Evolutionary conservation across 2,329 filamentous ascomycete genomes (phyloP).

Genomic region (Monosporascus sp.): DNA sequence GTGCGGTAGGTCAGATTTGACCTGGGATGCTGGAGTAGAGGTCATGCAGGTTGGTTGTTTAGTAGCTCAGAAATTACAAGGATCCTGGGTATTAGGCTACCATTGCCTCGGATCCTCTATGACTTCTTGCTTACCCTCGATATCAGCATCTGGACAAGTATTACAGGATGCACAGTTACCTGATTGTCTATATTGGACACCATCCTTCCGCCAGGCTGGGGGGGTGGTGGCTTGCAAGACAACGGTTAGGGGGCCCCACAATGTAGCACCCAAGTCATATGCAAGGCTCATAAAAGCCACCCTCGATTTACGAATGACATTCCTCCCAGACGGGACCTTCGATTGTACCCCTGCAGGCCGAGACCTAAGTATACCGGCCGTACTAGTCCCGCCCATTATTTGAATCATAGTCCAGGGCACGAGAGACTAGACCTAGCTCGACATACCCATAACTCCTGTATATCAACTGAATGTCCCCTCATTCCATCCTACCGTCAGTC

Average conservation of each 20-base stretch:
- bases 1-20: slow-evolving; percentile 6
- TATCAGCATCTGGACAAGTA: not conserved
- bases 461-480: slow-evolving; percentile 24
- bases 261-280: not conserved
- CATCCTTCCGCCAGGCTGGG: not conserved
- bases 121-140: not conserved
- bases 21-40: slow-evolving; percentile 7
- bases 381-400: slow-evolving; percentile 18
- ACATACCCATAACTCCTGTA: slow-evolving; percentile 13
- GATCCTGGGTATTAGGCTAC: not conserved
- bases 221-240: not conserved
- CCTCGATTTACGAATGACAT: slow-evolving; percentile 18
- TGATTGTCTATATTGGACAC: not conserved
- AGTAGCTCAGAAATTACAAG: not conserved
- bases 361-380: slow-evolving; percentile 23
- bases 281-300: slow-evolving; percentile 6
- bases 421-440: slow-evolving; percentile 16
- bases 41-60: slow-evolving; percentile 18
- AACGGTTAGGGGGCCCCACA: not conserved
- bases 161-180: not conserved
- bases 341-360: slow-evolving; percentile 20
- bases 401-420: slow-evolving; percentile 11
- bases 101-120: not conserved
- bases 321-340: slow-evolving; percentile 18
- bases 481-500: slow-evolving; percentile 17